These are phyloP conservation scores for Cryptococcus sp. DNA, from an alignment of 1,284 basidiomycete species.

Conservation along the genomic window DNA sequence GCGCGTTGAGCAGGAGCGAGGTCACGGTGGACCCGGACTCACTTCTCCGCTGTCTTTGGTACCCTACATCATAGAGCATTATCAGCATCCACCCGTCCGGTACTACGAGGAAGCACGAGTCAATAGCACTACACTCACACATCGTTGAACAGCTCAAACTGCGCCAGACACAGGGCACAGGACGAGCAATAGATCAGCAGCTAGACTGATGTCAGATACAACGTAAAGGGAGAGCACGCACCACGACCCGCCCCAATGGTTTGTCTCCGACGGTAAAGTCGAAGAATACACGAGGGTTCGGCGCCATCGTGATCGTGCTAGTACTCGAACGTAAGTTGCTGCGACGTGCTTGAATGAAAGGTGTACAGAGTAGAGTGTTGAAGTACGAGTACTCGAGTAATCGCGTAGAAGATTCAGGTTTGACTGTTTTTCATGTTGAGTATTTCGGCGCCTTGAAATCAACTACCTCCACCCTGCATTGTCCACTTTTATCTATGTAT, in stretches of 20 bases:
- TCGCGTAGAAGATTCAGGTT: neutral
- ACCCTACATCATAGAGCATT: conserved; percentile 55
- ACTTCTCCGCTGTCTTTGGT: conserved; percentile 87
- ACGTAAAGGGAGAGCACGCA: conserved; percentile 18
- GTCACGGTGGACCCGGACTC: conserved; percentile 28
- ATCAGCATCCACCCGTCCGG: conserved; percentile 5
- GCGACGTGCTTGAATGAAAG: neutral
- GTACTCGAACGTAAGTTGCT: neutral
- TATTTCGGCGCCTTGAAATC: too few species aligned
- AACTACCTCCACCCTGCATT: too few species aligned
- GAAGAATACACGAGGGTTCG: conserved; percentile 62
- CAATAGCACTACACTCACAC: conserved; percentile 26
- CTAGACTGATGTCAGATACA: conserved; percentile 1
- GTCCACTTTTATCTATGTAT: too few species aligned
- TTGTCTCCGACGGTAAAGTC: conserved; percentile 67
- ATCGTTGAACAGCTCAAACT: conserved; percentile 77
- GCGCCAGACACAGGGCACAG: conserved; percentile 19
- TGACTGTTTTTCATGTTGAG: neutral
- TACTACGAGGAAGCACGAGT: neutral
- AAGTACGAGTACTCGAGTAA: neutral
- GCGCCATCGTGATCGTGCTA: conserved; percentile 10
- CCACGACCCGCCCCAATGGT: conserved; percentile 65
- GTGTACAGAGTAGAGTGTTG: neutral
- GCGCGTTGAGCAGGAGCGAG: neutral
- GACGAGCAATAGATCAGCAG: neutral